Evolutionary conservation across 2,329 filamentous ascomycete species (phyloP).

Genomic region (Allantophomopsis lycopodina): DNA sequence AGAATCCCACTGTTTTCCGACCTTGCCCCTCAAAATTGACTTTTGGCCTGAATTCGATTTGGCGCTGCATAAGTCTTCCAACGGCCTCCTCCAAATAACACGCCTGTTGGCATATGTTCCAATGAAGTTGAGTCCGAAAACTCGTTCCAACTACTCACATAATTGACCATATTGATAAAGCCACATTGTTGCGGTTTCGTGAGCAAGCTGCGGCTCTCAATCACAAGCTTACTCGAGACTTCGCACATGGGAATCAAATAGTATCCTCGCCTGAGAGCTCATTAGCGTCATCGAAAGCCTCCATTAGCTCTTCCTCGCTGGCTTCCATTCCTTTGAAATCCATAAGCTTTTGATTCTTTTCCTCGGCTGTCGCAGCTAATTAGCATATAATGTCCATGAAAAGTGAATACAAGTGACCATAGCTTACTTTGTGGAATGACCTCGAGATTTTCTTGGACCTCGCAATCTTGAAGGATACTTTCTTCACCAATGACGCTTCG

Average conservation of each 20-base stretch:
- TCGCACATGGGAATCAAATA: background rate
- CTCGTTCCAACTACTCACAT: background rate
- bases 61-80: too few species aligned
- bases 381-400: slow-evolving; percentile 8
- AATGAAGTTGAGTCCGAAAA: background rate
- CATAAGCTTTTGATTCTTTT: slow-evolving; percentile 55
- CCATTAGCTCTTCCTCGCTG: slow-evolving; percentile 46
- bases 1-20: too few species aligned
- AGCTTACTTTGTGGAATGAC: slow-evolving; percentile 64
- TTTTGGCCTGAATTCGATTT: too few species aligned
- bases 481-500: slow-evolving; percentile 73
- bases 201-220: background rate
- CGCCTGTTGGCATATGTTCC: background rate
- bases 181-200: background rate
- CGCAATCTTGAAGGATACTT: slow-evolving; percentile 71
- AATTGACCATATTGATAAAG: background rate
- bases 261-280: slow-evolving; percentile 10
- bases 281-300: slow-evolving; percentile 20
- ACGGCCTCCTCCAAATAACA: too few species aligned
- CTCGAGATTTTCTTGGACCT: slow-evolving; percentile 81
- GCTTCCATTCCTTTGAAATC: slow-evolving; percentile 52
- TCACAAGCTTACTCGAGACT: background rate
- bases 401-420: background rate
- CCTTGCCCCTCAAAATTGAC: too few species aligned
- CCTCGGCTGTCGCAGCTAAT: slow-evolving; percentile 34